These are phyloP conservation scores for Phytophthora crassamura DNA, from an alignment of 352 stramenopile species.

Conservation along the genomic window DNA sequence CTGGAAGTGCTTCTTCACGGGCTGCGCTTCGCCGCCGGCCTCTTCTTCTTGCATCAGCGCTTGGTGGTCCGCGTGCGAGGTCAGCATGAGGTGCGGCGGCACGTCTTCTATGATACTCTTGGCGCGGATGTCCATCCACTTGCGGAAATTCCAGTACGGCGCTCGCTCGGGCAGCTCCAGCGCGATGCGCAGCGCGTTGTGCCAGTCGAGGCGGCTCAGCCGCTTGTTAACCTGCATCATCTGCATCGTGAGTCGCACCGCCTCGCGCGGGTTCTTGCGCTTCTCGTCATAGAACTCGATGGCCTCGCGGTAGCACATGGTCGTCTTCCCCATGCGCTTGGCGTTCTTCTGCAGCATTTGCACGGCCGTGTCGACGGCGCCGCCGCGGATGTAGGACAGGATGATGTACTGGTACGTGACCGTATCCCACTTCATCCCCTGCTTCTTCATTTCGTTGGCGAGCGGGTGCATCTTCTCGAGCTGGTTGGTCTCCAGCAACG, in stretches of 20 bases:
- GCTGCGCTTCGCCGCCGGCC: conserved; percentile 3
- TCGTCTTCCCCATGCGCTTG: conserved; percentile 78
- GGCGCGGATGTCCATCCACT: conserved; percentile 84
- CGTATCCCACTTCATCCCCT: conserved; percentile 68
- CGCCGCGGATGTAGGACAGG: conserved; percentile 66
- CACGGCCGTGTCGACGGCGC: conserved; percentile 65
- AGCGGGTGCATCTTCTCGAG: conserved; percentile 65
- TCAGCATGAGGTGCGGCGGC: conserved; percentile 68
- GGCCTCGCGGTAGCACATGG: conserved; percentile 74
- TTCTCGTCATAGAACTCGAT: conserved; percentile 74
- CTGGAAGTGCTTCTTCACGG: conserved; percentile 24
- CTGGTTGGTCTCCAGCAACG: conserved; percentile 59
- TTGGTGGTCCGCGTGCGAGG: conserved; percentile 36
- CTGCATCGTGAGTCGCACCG: conserved; percentile 80
- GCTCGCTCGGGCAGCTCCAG: conserved; percentile 70
- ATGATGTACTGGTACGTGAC: conserved; percentile 74
- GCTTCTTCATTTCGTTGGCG: conserved; percentile 65
- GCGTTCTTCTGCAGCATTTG: conserved; percentile 71
- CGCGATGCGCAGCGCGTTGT: conserved; percentile 67
- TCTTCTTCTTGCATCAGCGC: conserved; percentile 30
- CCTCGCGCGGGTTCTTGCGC: conserved; percentile 66
- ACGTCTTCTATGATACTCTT: conserved; percentile 60
- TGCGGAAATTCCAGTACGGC: conserved; percentile 89
- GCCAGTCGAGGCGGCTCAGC: conserved; percentile 80
- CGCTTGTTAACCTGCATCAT: conserved; percentile 88